Conservation (phyloP, 169 alveolate genomes). For the Eimeria acervulina region DNA sequence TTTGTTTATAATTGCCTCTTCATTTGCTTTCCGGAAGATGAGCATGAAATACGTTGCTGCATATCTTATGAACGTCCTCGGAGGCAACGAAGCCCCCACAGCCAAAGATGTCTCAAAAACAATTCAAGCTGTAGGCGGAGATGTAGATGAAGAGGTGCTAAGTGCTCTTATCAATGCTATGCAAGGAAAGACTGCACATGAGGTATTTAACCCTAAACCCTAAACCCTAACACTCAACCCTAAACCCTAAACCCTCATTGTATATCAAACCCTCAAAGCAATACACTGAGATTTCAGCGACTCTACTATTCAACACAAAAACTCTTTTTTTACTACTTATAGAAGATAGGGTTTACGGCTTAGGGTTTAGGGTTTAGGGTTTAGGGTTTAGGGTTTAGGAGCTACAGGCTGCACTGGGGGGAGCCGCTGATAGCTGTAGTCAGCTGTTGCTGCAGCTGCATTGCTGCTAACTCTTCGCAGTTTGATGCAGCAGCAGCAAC, state of each 20-base stretch:
- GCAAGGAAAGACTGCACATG: conserved; percentile 87
- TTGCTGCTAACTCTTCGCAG: too few species aligned
- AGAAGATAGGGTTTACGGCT: neutral
- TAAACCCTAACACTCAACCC: neutral
- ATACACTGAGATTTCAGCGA: neutral
- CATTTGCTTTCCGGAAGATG: too few species aligned
- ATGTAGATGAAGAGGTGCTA: conserved; percentile 84
- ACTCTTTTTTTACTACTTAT: neutral
- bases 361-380: neutral
- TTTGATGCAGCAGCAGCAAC: neutral
- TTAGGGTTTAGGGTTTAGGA: neutral
- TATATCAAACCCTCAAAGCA: neutral
- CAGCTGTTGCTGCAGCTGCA: too few species aligned
- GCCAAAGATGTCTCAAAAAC: conserved; percentile 83
- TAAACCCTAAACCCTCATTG: too few species aligned
- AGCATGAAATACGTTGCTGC: conserved; percentile 90
- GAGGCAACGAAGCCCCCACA: conserved; percentile 88
- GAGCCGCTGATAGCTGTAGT: too few species aligned
- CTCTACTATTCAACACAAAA: too few species aligned
- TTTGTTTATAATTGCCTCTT: too few species aligned
- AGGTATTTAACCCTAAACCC: conserved; percentile 76
- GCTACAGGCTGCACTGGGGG: too few species aligned
- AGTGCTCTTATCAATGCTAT: conserved; percentile 81
- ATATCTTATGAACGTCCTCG: conserved; percentile 87
- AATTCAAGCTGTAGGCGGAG: conserved; percentile 87